phyloP scores from a whole-genome alignment of 2,329 filamentous ascomycete genomes.

The Stagonosporopsis rhizophila region DNA sequence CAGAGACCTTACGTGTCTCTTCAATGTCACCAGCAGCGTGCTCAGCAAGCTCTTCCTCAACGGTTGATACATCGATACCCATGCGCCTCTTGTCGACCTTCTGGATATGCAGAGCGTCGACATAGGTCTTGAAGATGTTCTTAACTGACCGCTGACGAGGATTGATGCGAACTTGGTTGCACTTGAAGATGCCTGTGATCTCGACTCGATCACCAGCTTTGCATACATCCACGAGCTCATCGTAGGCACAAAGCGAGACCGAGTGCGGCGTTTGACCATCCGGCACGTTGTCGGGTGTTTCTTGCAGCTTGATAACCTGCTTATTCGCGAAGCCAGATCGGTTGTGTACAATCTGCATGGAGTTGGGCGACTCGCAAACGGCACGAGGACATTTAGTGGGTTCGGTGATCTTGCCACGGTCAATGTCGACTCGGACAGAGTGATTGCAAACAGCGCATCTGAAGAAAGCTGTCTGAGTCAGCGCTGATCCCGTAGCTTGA shows the following conservation, averaged over 20 bases:
- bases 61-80: conserved; percentile 87
- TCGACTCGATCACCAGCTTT: conserved; percentile 96
- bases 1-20: conserved; percentile 80
- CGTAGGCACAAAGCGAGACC: conserved; percentile 93
- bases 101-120: conserved; percentile 93
- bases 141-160: conserved; percentile 91
- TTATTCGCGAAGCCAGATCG: conserved; percentile 94
- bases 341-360: conserved; percentile 98
- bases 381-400: conserved; percentile 87
- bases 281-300: conserved; percentile 93
- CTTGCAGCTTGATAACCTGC: conserved; percentile 97
- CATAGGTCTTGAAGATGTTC: conserved; percentile 96
- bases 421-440: conserved; percentile 87
- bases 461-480: conserved; percentile 76
- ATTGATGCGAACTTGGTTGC: conserved; percentile 91
- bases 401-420: conserved; percentile 94
- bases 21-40: conserved; percentile 75
- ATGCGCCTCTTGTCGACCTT: conserved; percentile 96
- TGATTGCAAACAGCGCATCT: conserved; percentile 93
- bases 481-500: not conserved
- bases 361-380: conserved; percentile 84
- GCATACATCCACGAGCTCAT: conserved; percentile 96
- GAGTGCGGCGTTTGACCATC: conserved; percentile 97
- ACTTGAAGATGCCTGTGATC: conserved; percentile 95
- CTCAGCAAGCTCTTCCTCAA: conserved; percentile 82